A percentile compares a stretch with the other conserved stretches of the same genome.
Evolutionary conservation across 352 stramenopile species (phyloP).

Genomic region (Phytophthora crassamura): DNA sequence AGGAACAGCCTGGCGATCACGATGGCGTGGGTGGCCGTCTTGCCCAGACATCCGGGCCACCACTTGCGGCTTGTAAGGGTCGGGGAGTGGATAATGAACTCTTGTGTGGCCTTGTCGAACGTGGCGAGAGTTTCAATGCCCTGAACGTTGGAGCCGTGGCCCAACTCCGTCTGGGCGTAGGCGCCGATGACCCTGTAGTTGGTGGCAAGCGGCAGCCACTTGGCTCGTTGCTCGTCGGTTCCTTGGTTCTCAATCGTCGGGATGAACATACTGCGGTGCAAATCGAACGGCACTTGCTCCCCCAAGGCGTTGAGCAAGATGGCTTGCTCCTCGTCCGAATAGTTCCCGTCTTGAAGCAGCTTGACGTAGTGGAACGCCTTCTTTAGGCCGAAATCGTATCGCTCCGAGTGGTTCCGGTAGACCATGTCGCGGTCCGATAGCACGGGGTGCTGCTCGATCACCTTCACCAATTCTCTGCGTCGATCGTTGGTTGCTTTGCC

Average conservation of each 20-base stretch:
- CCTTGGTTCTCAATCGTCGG: slow-evolving; percentile 33
- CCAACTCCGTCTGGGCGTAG: slow-evolving; percentile 28
- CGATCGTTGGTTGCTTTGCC: slow-evolving; percentile 12
- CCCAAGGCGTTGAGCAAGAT: slow-evolving; percentile 18
- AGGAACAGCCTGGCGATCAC: slow-evolving; percentile 22
- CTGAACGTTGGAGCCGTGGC: slow-evolving; percentile 29
- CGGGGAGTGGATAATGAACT: slow-evolving; percentile 95
- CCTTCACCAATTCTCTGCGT: slow-evolving; percentile 14
- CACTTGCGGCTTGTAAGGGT: slow-evolving; percentile 95
- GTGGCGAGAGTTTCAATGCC: slow-evolving; percentile 21
- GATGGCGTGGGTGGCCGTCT: slow-evolving; percentile 29
- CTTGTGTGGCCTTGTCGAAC: slow-evolving; percentile 79
- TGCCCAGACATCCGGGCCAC: slow-evolving; percentile 76
- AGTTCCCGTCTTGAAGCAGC: slow-evolving; percentile 7
- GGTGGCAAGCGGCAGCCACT: slow-evolving; percentile 25
- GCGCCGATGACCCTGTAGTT: slow-evolving; percentile 19
- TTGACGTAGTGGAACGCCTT: slow-evolving; percentile 27
- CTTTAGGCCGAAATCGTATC: slow-evolving; percentile 28
- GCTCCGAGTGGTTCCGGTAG: slow-evolving; percentile 29
- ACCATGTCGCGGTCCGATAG: slow-evolving; percentile 31
- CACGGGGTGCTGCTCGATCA: slow-evolving; percentile 21
- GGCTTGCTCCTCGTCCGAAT: slow-evolving; percentile 11
- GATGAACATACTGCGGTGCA: slow-evolving; percentile 31
- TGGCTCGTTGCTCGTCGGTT: slow-evolving; percentile 18
- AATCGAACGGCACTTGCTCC: slow-evolving; percentile 14